Conservation (phyloP, 2,329 filamentous ascomycete genomes). For the Curvularia spicifera region DNA sequence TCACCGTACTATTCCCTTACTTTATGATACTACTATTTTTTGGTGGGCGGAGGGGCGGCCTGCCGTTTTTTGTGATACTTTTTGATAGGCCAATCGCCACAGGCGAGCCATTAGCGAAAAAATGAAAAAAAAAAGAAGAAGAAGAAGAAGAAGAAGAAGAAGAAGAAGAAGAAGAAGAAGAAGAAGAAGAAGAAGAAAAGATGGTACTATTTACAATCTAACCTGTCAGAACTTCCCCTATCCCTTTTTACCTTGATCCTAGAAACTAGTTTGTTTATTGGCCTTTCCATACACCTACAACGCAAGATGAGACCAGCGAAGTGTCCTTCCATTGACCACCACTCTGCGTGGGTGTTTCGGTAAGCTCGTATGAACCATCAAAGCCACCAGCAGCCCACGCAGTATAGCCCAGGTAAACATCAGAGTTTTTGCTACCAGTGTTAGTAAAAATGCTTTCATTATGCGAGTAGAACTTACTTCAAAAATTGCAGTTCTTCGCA, state of each 20-base stretch:
- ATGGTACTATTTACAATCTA: background rate
- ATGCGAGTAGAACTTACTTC: constrained; percentile 18
- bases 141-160: no score
- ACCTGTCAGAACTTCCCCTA: background rate
- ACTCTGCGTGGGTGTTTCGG: background rate
- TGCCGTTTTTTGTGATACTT: no score
- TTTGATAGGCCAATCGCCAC: no score
- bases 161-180: no score
- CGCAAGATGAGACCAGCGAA: background rate
- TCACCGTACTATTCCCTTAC: no score
- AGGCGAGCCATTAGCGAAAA: no score
- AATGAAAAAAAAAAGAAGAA: no score
- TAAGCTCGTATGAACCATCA: constrained; percentile 6
- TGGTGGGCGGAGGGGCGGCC: no score
- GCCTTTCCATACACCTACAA: background rate
- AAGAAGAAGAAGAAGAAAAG: no score
- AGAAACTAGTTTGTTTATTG: background rate
- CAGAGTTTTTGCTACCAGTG: background rate
- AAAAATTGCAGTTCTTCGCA: constrained; percentile 44
- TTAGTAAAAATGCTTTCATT: background rate
- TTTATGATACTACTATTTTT: no score
- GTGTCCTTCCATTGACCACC: constrained; percentile 4
- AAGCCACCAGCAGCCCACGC: constrained; percentile 43
- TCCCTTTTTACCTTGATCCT: background rate
- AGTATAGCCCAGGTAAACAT: constrained; percentile 32